A percentile compares a stretch with the other conserved stretches of the same genome.
Evolutionary conservation across 805 yeast species (phyloP).

Genomic region (Hanseniaspora lindneri): DNA sequence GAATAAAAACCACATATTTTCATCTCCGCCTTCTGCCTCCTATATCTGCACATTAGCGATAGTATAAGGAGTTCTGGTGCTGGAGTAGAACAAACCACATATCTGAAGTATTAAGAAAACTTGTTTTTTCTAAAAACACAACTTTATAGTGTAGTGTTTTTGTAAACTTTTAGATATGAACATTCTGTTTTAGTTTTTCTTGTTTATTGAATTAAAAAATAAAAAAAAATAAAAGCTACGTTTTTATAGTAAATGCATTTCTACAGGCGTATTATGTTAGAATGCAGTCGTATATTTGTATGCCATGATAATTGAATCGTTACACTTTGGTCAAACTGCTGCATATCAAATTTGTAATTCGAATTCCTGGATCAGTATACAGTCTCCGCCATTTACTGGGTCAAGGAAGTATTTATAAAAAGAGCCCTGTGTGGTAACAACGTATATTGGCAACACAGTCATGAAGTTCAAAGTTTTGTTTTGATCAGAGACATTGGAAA

Average conservation of each 20-base stretch:
- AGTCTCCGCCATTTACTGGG: conserved; percentile 86
- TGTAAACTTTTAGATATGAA: background rate
- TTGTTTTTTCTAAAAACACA: background rate
- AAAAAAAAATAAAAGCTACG: too few species aligned
- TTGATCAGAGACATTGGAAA: background rate
- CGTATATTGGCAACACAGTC: conserved; percentile 39
- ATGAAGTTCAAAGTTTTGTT: conserved; percentile 16
- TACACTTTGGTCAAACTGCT: too few species aligned
- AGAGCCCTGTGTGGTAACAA: conserved; percentile 71
- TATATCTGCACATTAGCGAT: conserved; percentile 14
- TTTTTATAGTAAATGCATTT: too few species aligned
- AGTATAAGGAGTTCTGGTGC: conserved; percentile 16
- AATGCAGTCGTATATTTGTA: too few species aligned
- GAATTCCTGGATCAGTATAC: conserved; percentile 64
- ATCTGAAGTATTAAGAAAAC: background rate
- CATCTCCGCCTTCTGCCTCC: conserved; percentile 16
- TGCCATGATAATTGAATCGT: background rate
- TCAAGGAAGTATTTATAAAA: conserved; percentile 72
- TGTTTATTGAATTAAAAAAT: too few species aligned
- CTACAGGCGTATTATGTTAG: too few species aligned
- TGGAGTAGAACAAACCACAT: conserved; percentile 11
- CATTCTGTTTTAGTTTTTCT: background rate
- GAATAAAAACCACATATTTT: conserved; percentile 15
- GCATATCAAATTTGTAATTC: conserved; percentile 30
- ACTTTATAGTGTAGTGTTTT: background rate